A percentile compares a stretch with the other conserved stretches of the same genome.
Evolutionary conservation across 805 yeast species (phyloP).

Genomic region (Saturnispora gosingensis): DNA sequence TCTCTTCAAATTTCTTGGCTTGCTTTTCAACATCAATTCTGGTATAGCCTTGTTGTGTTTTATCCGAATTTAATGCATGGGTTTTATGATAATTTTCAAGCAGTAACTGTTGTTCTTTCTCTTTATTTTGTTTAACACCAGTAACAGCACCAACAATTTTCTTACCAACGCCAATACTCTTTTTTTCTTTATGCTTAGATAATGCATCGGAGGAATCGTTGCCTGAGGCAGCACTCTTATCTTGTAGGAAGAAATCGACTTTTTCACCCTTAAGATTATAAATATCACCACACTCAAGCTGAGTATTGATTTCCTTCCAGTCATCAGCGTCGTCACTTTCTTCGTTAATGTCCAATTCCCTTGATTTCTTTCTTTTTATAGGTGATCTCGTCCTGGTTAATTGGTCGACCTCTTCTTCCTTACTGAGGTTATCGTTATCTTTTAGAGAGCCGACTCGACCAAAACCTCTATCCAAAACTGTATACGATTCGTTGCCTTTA

Average conservation of each 20-base stretch:
- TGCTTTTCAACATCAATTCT: slow-evolving; percentile 84
- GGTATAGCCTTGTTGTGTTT: slow-evolving; percentile 67
- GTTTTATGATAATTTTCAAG: slow-evolving; percentile 14
- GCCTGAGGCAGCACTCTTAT: slow-evolving; percentile 17
- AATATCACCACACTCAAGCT: slow-evolving; percentile 57
- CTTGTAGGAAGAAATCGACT: slow-evolving; percentile 32
- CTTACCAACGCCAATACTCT: slow-evolving; percentile 10
- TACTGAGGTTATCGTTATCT: not conserved
- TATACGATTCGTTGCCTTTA: slow-evolving; percentile 14
- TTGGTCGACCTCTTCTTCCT: not conserved
- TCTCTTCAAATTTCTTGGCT: slow-evolving; percentile 53
- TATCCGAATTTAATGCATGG: slow-evolving; percentile 31
- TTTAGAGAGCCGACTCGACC: slow-evolving; percentile 8
- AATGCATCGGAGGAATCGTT: slow-evolving; percentile 5
- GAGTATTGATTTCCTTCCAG: slow-evolving; percentile 86
- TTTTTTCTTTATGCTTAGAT: slow-evolving; percentile 7
- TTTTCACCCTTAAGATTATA: slow-evolving; percentile 74
- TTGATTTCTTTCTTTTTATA: not conserved
- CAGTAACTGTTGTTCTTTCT: slow-evolving; percentile 7
- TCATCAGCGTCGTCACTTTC: slow-evolving; percentile 35
- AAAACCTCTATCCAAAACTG: slow-evolving; percentile 15
- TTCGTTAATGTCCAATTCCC: slow-evolving; percentile 11
- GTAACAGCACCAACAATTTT: slow-evolving; percentile 5
- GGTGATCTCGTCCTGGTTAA: not conserved
- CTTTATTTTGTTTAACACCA: slow-evolving; percentile 8